These are phyloP conservation scores for Colletotrichum viniferum DNA, from an alignment of 2,329 filamentous ascomycete species.

Conservation along the genomic window DNA sequence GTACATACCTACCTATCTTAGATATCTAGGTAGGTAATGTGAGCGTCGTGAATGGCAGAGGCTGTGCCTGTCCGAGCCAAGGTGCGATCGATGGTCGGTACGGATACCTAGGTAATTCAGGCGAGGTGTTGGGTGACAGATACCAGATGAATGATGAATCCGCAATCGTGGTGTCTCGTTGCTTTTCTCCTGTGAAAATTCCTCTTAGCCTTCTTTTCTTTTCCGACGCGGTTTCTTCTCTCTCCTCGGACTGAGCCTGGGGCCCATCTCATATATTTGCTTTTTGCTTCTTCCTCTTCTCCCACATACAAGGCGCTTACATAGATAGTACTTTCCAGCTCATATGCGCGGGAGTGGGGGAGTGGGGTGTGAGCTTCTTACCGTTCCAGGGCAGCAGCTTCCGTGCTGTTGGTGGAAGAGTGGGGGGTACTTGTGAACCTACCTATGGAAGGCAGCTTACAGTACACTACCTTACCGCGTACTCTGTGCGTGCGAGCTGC, in stretches of 20 bases:
- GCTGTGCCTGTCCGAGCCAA: background rate
- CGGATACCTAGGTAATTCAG: background rate
- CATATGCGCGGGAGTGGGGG: background rate
- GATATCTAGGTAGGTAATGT: background rate
- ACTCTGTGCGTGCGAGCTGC: background rate
- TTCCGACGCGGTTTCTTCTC: background rate
- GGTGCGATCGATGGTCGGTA: background rate
- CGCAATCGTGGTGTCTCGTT: background rate
- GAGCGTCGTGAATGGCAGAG: constrained; percentile 1
- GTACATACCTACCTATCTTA: too few species aligned
- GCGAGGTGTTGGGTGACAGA: background rate
- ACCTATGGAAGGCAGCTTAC: too few species aligned
- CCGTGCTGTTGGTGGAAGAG: constrained; percentile 11
- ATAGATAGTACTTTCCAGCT: background rate
- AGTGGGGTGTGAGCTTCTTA: background rate
- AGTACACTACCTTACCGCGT: too few species aligned
- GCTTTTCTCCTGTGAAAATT: background rate
- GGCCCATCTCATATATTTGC: background rate
- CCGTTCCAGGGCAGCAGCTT: constrained; percentile 1
- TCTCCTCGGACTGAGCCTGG: background rate
- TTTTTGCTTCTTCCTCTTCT: background rate
- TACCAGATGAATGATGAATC: background rate
- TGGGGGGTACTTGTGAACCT: background rate
- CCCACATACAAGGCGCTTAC: background rate
- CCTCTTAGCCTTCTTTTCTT: background rate